Percentiles rank a stretch among this genome's conserved stretches.
Conservation (phyloP, 177 flowering plant genomes). For the Vitis hybrid region DNA sequence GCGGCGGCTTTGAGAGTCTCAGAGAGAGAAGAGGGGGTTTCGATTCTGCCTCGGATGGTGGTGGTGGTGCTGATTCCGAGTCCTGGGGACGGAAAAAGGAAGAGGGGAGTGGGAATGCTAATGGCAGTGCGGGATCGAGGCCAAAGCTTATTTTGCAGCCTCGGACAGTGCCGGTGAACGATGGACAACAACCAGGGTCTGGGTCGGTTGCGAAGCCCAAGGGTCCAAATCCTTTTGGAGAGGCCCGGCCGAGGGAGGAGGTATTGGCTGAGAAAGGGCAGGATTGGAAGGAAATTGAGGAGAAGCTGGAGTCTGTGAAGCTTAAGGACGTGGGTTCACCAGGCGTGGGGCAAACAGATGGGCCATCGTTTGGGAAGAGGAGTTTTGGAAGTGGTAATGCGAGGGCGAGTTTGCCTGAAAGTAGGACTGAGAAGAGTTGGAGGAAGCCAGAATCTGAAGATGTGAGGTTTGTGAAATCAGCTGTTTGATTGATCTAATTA, state of each 20-base stretch:
- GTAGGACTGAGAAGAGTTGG: slow-evolving; percentile 55
- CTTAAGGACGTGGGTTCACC: slow-evolving; percentile 40
- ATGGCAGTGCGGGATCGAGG: slow-evolving; percentile 32
- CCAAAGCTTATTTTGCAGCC: slow-evolving; percentile 84
- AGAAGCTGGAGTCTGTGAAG: slow-evolving; percentile 68
- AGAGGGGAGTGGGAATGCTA: slow-evolving; percentile 24
- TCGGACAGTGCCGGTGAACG: slow-evolving; percentile 54
- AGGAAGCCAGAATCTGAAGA: slow-evolving; percentile 50
- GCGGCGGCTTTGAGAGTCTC: slow-evolving; percentile 34
- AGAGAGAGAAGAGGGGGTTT: slow-evolving; percentile 33
- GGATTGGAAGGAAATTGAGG: slow-evolving; percentile 92
- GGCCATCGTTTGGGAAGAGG: slow-evolving; percentile 34
- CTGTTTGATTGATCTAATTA: not conserved
- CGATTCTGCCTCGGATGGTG: slow-evolving; percentile 31
- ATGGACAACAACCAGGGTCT: slow-evolving; percentile 23
- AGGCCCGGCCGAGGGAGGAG: slow-evolving; percentile 92
- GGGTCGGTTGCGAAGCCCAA: slow-evolving; percentile 33
- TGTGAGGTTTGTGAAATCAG: slow-evolving; percentile 30
- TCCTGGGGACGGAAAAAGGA: slow-evolving; percentile 48
- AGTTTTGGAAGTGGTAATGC: slow-evolving; percentile 48
- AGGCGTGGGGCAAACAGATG: slow-evolving; percentile 21
- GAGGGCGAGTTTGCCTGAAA: slow-evolving; percentile 26
- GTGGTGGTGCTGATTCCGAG: slow-evolving; percentile 41
- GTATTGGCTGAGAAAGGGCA: slow-evolving; percentile 89
- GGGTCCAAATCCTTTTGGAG: slow-evolving; percentile 81